These are phyloP conservation scores for Candida xiaguanensis DNA, from an alignment of 805 yeast genomes.

Conservation along the genomic window DNA sequence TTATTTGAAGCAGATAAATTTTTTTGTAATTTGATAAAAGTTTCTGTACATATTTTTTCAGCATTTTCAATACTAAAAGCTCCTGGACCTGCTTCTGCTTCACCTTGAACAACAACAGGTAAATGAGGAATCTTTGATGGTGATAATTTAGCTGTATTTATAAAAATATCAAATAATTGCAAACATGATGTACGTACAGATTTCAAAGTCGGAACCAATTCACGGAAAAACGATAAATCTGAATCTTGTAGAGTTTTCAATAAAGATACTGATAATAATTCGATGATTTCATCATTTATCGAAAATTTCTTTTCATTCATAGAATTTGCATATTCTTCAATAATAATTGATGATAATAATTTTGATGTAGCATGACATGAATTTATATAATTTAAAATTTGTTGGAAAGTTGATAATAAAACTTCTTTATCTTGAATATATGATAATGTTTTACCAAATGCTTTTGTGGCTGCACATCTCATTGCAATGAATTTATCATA, in stretches of 20 bases:
- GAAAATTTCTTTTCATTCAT: conserved; percentile 16
- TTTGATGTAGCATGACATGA: conserved; percentile 76
- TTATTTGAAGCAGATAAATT: conserved; percentile 65
- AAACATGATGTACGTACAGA: conserved; percentile 85
- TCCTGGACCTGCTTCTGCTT: conserved; percentile 87
- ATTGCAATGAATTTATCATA: conserved; percentile 69
- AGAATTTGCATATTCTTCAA: conserved; percentile 61
- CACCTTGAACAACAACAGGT: conserved; percentile 92
- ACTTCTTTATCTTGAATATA: conserved; percentile 39
- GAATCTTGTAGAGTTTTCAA: conserved; percentile 39
- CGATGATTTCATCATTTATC: conserved; percentile 16
- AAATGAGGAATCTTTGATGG: conserved; percentile 71
- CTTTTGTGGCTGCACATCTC: conserved; percentile 69
- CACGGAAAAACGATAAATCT: conserved; percentile 63
- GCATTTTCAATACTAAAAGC: conserved; percentile 84
- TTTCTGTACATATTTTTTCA: conserved; percentile 58
- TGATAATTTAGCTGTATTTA: conserved; percentile 71
- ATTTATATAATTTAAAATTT: conserved; percentile 40
- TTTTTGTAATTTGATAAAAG: conserved; percentile 62
- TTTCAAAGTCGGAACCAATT: conserved; percentile 79
- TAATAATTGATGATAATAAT: conserved; percentile 59
- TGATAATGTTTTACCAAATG: conserved; percentile 66
- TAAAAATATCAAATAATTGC: conserved; percentile 73
- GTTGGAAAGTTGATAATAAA: conserved; percentile 34
- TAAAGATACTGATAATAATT: conserved; percentile 23